Evolutionary conservation across 495 filamentous ascomycete species (phyloP).

Genomic region (Paragyromitra xinjiangensis): DNA sequence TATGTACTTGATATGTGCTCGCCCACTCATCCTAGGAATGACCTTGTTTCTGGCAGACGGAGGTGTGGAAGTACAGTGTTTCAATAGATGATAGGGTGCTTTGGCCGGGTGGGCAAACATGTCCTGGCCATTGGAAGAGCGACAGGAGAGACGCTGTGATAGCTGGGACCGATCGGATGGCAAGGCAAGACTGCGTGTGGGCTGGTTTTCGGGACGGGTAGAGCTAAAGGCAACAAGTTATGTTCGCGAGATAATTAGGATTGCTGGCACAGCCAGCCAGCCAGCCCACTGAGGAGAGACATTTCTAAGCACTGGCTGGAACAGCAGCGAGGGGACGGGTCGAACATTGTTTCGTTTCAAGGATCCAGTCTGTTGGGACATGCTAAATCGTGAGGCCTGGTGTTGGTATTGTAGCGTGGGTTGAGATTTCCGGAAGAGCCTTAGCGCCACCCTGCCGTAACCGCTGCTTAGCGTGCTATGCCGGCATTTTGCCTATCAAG

Average conservation of each 20-base stretch:
- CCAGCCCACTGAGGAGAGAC: slow-evolving; percentile 16
- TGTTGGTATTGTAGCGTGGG: slow-evolving; percentile 23
- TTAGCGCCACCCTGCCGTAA: slow-evolving; percentile 17
- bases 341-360: slow-evolving; percentile 46
- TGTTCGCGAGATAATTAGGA: slow-evolving; percentile 24
- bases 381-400: slow-evolving; percentile 32
- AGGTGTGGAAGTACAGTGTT: slow-evolving; percentile 20
- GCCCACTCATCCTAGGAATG: slow-evolving; percentile 29
- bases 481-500: slow-evolving; percentile 27
- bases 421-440: slow-evolving; percentile 25
- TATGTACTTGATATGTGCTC: slow-evolving; percentile 44
- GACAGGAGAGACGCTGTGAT: slow-evolving; percentile 5
- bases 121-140: slow-evolving; percentile 31
- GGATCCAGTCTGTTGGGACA: slow-evolving; percentile 47
- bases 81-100: slow-evolving; percentile 18
- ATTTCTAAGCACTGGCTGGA: slow-evolving; percentile 21
- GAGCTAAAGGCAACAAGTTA: slow-evolving; percentile 19
- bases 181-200: slow-evolving; percentile 21
- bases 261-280: slow-evolving; percentile 21
- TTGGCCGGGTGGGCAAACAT: slow-evolving; percentile 33
- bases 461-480: slow-evolving; percentile 27
- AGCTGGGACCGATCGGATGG: slow-evolving; percentile 38
- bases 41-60: slow-evolving; percentile 33
- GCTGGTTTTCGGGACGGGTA: slow-evolving; percentile 18
- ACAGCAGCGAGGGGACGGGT: slow-evolving; percentile 9